Percentiles rank a stretch among this genome's conserved stretches.
Evolutionary conservation across 1,284 basidiomycete species (phyloP).

Genomic region (Fomitopsis palustris): DNA sequence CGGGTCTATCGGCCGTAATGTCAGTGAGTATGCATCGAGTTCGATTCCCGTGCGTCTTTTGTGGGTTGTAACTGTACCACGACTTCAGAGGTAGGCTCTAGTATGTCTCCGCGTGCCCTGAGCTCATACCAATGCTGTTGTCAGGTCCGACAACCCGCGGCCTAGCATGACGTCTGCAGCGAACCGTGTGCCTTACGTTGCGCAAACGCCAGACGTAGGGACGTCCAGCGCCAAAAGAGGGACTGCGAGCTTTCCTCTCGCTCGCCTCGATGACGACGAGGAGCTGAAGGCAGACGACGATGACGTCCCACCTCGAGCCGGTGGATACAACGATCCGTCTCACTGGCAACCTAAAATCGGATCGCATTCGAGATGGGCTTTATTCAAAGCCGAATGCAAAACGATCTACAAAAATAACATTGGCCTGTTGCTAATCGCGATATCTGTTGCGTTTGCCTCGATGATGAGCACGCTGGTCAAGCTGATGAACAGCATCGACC

Average conservation of each 20-base stretch:
- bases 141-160: no score
- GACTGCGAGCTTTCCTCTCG: constrained; percentile 3
- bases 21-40: no score
- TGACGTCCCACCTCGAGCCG: not conserved
- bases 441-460: constrained; percentile 59
- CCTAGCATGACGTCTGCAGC: not conserved
- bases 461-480: constrained; percentile 63
- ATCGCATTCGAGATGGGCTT: not conserved
- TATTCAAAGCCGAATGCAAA: not conserved
- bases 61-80: no score
- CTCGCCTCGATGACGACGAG: not conserved
- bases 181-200: constrained; percentile 5
- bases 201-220: constrained; percentile 4
- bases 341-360: no score
- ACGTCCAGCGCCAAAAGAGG: constrained; percentile 2
- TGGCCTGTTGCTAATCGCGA: constrained; percentile 59
- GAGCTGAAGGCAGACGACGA: no score
- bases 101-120: no score
- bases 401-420: constrained; percentile 38
- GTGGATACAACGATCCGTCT: no score
- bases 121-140: no score
- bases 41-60: no score
- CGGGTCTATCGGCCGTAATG: no score
- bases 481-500: constrained; percentile 52
- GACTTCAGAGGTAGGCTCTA: no score